Conservation (phyloP, 768 basidiomycete species). For the Lactarius sp. region DNA sequence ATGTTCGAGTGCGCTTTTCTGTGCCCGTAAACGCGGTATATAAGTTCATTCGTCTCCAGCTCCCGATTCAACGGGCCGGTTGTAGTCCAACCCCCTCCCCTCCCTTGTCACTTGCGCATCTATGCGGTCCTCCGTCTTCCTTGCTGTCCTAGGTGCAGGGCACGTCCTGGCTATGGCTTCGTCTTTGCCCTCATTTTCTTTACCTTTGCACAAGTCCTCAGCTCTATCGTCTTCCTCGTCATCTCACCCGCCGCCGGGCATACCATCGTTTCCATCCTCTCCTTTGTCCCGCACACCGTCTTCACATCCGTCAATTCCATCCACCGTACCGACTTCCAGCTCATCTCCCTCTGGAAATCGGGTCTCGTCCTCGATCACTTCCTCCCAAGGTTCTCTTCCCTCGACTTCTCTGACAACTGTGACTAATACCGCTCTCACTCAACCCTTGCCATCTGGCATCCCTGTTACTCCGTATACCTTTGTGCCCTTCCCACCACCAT, state of each 20-base stretch:
- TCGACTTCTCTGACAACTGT: neutral
- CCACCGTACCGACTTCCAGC: neutral
- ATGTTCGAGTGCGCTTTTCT: neutral
- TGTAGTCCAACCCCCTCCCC: too few relatives aligned
- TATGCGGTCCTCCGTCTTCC: neutral
- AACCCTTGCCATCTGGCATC: slow-evolving; percentile 12
- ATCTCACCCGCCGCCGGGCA: neutral
- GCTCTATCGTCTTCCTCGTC: neutral
- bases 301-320: neutral
- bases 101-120: too few relatives aligned
- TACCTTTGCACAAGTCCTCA: neutral
- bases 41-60: neutral
- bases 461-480: slow-evolving; percentile 15
- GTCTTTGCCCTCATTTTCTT: neutral
- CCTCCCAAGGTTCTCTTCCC: neutral
- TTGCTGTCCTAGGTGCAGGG: slow-evolving; percentile 8
- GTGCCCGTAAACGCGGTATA: neutral
- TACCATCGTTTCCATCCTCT: neutral
- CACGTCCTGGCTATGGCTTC: slow-evolving; percentile 1
- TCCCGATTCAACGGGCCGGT: too few relatives aligned
- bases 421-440: neutral
- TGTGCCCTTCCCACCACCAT: slow-evolving; percentile 21
- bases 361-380: slow-evolving; percentile 8
- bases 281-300: slow-evolving; percentile 4
- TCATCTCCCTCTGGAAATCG: slow-evolving; percentile 8